phyloP scores from a whole-genome alignment of 257 asterid species.

The Asclepias syriaca region DNA sequence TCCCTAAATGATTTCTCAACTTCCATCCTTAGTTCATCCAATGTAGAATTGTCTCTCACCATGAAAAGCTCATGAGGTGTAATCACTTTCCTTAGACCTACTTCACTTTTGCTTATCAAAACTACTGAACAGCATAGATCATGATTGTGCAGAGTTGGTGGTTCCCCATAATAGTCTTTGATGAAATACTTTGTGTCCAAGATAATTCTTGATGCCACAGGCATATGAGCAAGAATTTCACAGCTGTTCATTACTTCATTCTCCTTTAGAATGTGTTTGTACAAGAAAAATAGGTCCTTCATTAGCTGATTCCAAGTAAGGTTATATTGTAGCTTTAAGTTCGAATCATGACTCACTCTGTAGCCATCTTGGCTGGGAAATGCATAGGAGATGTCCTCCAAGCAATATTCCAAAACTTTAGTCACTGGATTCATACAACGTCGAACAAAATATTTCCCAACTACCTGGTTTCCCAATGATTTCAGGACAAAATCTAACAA shows the following conservation, averaged over 20 bases:
- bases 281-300: constrained; percentile 55
- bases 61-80: constrained; percentile 52
- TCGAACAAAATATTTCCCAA: constrained; percentile 78
- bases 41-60: constrained; percentile 33
- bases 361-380: constrained; percentile 42
- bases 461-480: constrained; percentile 87
- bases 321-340: constrained; percentile 35
- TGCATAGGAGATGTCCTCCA: constrained; percentile 68
- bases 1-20: constrained; percentile 60
- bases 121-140: constrained; percentile 42
- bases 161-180: constrained; percentile 42
- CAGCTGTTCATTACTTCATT: constrained; percentile 16
- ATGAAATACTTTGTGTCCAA: constrained; percentile 58
- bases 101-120: constrained; percentile 6
- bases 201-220: constrained; percentile 61
- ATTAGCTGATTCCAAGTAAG: constrained; percentile 61
- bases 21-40: constrained; percentile 54
- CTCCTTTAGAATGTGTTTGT: constrained; percentile 40
- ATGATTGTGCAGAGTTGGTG: constrained; percentile 19
- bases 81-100: constrained; percentile 13
- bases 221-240: constrained; percentile 30
- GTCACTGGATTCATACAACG: constrained; percentile 88
- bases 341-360: constrained; percentile 21
- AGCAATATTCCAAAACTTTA: constrained; percentile 77
- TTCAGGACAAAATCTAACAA: constrained; percentile 85